Evolutionary conservation across 1,284 basidiomycete genomes (phyloP).

Genomic region (Hemileia vastatrix): DNA sequence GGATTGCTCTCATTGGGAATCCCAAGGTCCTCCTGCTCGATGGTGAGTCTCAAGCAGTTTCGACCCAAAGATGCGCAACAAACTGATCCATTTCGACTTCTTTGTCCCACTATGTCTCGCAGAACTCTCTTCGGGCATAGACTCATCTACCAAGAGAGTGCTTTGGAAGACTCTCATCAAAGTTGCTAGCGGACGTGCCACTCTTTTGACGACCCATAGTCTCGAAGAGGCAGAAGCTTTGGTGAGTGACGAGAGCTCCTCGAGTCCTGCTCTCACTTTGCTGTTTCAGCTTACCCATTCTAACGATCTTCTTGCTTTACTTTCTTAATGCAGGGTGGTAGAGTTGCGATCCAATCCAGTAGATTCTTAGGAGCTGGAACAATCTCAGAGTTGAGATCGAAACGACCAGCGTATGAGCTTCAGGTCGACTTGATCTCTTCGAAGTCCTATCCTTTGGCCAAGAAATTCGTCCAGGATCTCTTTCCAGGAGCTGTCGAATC

Average conservation of each 20-base stretch:
- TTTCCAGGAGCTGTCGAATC: slow-evolving; percentile 59
- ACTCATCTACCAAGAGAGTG: slow-evolving; percentile 69
- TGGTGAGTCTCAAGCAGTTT: too few species aligned
- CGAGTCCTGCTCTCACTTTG: too few species aligned
- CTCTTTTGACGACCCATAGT: slow-evolving; percentile 53
- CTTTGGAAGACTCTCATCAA: slow-evolving; percentile 65
- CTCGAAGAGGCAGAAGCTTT: slow-evolving; percentile 75
- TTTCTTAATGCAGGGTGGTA: slow-evolving; percentile 57
- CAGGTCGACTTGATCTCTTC: slow-evolving; percentile 61
- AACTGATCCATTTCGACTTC: too few species aligned
- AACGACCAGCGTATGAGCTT: slow-evolving; percentile 65
- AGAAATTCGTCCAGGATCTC: slow-evolving; percentile 53
- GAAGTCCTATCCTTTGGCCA: slow-evolving; percentile 53
- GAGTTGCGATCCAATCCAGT: slow-evolving; percentile 31
- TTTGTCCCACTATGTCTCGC: too few species aligned
- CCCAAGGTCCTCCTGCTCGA: slow-evolving; percentile 68
- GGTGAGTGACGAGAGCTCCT: slow-evolving; percentile 62
- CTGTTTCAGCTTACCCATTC: too few species aligned
- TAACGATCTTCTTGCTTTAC: too few species aligned
- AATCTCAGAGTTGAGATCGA: slow-evolving; percentile 54
- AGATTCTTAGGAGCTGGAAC: slow-evolving; percentile 55
- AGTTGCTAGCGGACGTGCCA: slow-evolving; percentile 48
- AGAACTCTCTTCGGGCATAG: slow-evolving; percentile 73
- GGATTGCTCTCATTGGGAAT: slow-evolving; percentile 69
- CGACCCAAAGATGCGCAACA: too few species aligned